Base-by-base conservation (phyloP, 352 stramenopile species). In the Pythium guiyangense region DNA sequence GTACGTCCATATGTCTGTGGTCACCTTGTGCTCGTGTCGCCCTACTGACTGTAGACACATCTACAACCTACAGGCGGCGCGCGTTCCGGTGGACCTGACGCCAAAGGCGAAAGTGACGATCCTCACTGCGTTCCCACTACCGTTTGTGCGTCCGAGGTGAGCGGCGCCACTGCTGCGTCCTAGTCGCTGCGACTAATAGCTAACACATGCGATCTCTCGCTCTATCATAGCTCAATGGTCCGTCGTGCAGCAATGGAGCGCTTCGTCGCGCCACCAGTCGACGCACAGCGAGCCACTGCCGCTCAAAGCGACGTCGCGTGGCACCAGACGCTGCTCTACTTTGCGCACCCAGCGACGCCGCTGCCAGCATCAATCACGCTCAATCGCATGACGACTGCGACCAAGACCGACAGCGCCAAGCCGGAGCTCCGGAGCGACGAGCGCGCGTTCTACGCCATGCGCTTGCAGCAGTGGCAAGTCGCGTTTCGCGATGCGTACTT, bases 401-500 rank as follows among this genome's bases (percentile, higher is more conserved):
- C 51, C 15, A 70, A 66, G 47, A 69, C 29, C 35, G 62, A 79
- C 6, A 58, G 59, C 4, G 50, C 45, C 0, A 73, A 73, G 40
- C 59, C 58, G 6, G 57, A 77, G 4, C 63, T 71, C 5, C 71
- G 72, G 37, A 78, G 70, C 15, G 74, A 85, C 44, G 77, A 85
- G 42, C 74, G 85, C 27, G 64, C 67, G 17, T 92, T 88, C 52
- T 85, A 86, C n/a, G 64, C 67, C 17, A 56, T 75, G 9, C 69
- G 82, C 2, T 76, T 85, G 55, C 64, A 73, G 15, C 70, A 71
- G 4, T 92, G 82, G 82, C 79, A 90, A 52, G 69, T 83, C 26
- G 65, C 79, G 20, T 88, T 92, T 57, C 79, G 73, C 25, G 67
- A 88, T 39, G 66, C 78, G 22, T 92, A 92, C 57, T 75, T 89